phyloP scores from a whole-genome alignment of 768 basidiomycete species.

The Daedalea quercina region DNA sequence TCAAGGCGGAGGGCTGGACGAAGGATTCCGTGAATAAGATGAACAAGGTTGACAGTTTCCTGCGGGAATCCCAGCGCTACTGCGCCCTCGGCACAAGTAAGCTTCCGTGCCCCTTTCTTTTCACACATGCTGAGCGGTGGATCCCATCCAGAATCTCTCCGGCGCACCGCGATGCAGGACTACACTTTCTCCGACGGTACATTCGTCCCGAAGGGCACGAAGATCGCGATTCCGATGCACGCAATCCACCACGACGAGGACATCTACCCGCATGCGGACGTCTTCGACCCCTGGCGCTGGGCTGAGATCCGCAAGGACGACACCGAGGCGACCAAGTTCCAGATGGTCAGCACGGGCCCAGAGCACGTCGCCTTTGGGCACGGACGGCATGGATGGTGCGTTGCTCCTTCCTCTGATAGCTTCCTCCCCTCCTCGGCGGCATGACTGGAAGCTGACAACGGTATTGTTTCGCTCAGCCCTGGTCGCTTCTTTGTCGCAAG shows the following conservation, averaged over 20 bases:
- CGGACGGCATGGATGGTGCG: conserved; percentile 20
- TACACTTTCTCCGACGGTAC: conserved; percentile 29
- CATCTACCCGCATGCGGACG: conserved; percentile 34
- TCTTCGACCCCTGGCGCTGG: conserved; percentile 39
- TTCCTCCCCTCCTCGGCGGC: too few relatives aligned
- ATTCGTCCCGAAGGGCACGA: conserved; percentile 31
- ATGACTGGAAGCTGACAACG: background rate
- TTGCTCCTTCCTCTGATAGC: background rate
- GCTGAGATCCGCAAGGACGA: conserved; percentile 17
- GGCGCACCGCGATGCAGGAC: conserved; percentile 5
- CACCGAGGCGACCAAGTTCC: conserved; percentile 18
- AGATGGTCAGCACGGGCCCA: conserved; percentile 19
- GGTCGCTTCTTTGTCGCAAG: conserved; percentile 37
- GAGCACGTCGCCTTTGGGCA: conserved; percentile 25
- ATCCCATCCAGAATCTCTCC: background rate
- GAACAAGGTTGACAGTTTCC: conserved; percentile 26
- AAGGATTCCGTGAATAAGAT: conserved; percentile 22
- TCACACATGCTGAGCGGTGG: too few relatives aligned
- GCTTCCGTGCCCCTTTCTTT: background rate
- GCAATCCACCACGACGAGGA: conserved; percentile 32
- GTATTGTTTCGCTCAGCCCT: conserved; percentile 17
- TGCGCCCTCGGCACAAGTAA: background rate
- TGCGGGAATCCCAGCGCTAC: conserved; percentile 16
- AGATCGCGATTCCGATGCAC: conserved; percentile 24
- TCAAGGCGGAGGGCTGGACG: conserved; percentile 25